Conservation (phyloP, 169 alveolate species). For the Plasmodium vivax region DNA sequence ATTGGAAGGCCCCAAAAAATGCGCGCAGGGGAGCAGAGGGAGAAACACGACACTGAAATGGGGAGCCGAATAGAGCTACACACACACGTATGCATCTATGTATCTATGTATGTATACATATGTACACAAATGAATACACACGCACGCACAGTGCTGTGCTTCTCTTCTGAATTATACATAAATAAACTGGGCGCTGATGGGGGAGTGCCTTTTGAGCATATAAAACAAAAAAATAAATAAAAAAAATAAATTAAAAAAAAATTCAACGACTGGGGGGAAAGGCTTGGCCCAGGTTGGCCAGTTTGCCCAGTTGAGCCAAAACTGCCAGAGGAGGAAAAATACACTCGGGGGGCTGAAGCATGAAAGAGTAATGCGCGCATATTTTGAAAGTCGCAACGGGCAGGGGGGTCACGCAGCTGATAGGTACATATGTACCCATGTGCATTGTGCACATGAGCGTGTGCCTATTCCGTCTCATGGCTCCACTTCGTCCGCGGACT, state of each 20-base stretch:
- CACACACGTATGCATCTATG: not conserved
- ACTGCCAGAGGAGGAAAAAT: not conserved
- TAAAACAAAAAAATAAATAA: slow-evolving; percentile 19
- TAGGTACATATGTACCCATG: not conserved
- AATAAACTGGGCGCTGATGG: not conserved
- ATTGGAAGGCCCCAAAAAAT: slow-evolving; percentile 18
- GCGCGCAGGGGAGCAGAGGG: not conserved
- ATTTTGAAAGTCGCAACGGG: not conserved
- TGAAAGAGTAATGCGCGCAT: not conserved
- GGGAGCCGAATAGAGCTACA: not conserved
- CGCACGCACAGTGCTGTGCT: not conserved
- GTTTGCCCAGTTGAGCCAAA: not conserved
- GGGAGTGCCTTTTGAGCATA: not conserved
- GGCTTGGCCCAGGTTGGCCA: not conserved
- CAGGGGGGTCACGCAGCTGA: not conserved
- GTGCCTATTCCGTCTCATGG: slow-evolving; percentile 1
- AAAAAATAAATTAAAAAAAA: not conserved
- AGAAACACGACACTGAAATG: not conserved
- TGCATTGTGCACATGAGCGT: not conserved
- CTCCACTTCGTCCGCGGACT: not conserved
- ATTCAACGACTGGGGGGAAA: not conserved
- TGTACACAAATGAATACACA: slow-evolving; percentile 14
- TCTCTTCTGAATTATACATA: not conserved
- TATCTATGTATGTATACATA: not conserved
- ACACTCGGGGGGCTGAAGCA: not conserved